Evolutionary conservation across 1,139 yeast species (phyloP), one percentile per base, ranked within the genome.

Genomic region (Saccharomycopsis crataegensis): DNA sequence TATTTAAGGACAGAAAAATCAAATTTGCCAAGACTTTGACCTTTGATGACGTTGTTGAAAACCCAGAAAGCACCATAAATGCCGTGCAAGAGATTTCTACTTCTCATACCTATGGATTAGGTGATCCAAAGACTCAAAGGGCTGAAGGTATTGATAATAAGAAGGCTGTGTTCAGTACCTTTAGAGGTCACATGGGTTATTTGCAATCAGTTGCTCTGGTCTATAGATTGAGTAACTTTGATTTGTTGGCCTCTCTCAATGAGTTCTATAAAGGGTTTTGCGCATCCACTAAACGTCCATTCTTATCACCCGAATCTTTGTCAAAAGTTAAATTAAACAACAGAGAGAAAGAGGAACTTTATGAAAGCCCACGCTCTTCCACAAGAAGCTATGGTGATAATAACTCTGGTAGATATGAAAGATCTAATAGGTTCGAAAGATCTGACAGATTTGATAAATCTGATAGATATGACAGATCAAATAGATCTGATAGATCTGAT

Each of bases 1-100:
- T 32, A 62, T 63, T 50, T 60, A 54, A 36, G 68, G 66, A 38
- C 59, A 68, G 52, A 69, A 70, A 36, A 55, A 58, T 3, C 53
- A 61, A 40, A 59, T 74, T 46, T 59, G 64, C 6, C 62, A 61
- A 32, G 50, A 60, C 22, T 61, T 59, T 59, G 62, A 45, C 54
- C 61, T 37, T 40, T 14, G 57, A 63, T 14, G 60, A 61, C 8
- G 51, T 53, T 36, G 59, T 55, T n/a, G 55, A 56, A 42, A 64
- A 64, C 38, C 60, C 62, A 43, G 61, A 58, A 48, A 61, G 64
- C 12, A 53, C 62, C 31, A 65, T 65, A 22, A 61, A 62, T 28
- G 64, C 66, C 17, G 58, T 69, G 40, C 17, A 11, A 33, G 28
- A 28, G n/a, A 36, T 43, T 36, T 36, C 40, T 5, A 36, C 40